A percentile compares a stretch with the other conserved stretches of the same genome.
phyloP scores from a whole-genome alignment of 306 rosid species.

The Benincasa hispida region DNA sequence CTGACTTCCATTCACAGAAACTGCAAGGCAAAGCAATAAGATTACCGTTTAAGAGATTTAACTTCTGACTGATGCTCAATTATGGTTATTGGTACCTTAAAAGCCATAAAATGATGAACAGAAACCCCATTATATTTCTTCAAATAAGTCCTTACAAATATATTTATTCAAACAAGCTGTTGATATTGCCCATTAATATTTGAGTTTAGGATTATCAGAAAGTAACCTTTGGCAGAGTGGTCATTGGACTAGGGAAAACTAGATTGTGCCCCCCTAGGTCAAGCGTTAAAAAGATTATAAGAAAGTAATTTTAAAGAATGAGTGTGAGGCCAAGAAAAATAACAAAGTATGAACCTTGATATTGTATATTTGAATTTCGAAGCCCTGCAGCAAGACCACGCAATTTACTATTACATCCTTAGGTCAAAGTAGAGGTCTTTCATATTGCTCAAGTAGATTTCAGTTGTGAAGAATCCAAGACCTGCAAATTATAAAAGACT shows the following conservation, averaged over 20 bases:
- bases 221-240: too few species aligned
- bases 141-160: neutral
- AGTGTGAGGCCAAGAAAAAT: neutral
- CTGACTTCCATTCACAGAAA: neutral
- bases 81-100: neutral
- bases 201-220: neutral
- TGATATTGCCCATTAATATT: neutral
- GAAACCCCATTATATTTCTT: neutral
- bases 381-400: neutral
- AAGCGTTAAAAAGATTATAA: too few species aligned
- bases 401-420: neutral
- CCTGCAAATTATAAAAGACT: neutral
- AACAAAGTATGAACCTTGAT: neutral
- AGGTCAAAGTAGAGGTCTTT: neutral
- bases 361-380: neutral
- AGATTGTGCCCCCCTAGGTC: too few species aligned
- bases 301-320: neutral
- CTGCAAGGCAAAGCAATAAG: neutral
- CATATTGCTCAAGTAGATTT: neutral
- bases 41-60: neutral
- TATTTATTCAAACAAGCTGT: neutral
- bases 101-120: neutral
- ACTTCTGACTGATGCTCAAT: neutral
- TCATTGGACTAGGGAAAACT: too few species aligned
- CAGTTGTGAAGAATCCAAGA: neutral